Base-by-base conservation (phyloP, 192 early-diverging fungal species). In the Linnemannia elongata region DNA sequence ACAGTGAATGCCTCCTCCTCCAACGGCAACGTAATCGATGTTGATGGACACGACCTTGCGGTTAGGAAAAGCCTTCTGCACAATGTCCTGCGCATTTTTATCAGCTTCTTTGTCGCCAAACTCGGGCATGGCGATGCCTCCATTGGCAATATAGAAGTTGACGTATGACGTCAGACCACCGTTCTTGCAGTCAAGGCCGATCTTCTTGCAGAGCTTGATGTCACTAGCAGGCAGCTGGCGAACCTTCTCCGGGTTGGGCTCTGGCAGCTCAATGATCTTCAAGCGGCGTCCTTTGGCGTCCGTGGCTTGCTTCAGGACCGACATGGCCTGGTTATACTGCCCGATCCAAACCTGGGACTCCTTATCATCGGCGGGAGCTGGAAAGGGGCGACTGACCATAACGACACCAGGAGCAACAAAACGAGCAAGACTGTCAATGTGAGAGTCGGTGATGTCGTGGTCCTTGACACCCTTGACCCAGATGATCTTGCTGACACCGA, bases 371-470 rank as follows among this genome's bases (percentile, higher is more conserved):
- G 47, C 52, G 45, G 77, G 69, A 24, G 77, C 77, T 15, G 77
- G 77, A 69, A 72, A 70, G 69, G 77, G 77, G 18, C 69, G 77
- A 30, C 77, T 79, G 52, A 79, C 69, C 69, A 81, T 76, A 22
- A 81, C 74, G 5, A 76, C 68, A 69, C 80, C 80, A n/a, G 74
- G 80, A 0, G 74, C 80, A 54, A 77, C 66, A 41, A 81, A 77
- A 60, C 80, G 80, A n/a, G 80, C 80, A 38, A 76, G 69, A 41
- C 74, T 76, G 80, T 81, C 80, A 30, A 81, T 70, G 57, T 81
- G 80, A 18, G 74, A 75, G 36, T 74, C 80, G 15, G 80, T 81
- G 38, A 81, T 81, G 47, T 81, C 80, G 57, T 81, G 73, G 45
- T 36, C 80, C 35, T 73, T 80, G 70, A 80, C 79, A 36, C 79